Evolutionary conservation across 2,329 filamentous ascomycete genomes (phyloP), one percentile per base, ranked within the genome.

Genomic region (Mycosphaerella sp.): DNA sequence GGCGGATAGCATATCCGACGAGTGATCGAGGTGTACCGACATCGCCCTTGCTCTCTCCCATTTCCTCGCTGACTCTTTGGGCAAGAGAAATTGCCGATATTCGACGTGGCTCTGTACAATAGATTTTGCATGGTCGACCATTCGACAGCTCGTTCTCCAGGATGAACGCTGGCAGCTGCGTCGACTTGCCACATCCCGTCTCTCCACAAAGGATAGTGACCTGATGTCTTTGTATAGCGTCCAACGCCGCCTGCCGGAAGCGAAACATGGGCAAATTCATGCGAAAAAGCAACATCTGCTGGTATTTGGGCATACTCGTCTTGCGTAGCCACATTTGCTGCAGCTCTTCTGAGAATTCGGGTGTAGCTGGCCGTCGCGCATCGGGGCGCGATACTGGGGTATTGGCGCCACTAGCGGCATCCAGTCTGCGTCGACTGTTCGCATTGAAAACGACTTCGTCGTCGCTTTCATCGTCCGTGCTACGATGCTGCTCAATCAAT

Each of bases 21-120:
- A 98, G 76, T 2, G 93, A 97, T 47, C 86, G 79, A 37, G 75
- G 73, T 0, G 89, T 94, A 35, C 93, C 93, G 37, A 97, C 71
- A 56, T 95, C 91, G 52, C 80, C 81, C 56, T 82, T 86, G 46
- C 78, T 81, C 68, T 98, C 93, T 6, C 93, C 93, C 18, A 98
- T 77, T 66, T 98, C 93, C 68, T 96, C 89, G 64, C 90, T 95
- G 14, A 98, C 93, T 64, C 93, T 85, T 49, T 87, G 84, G 36
- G 93, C 93, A 42, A 98, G 75, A 12, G 93, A 97, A 36, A 98
- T 91, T 8, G 93, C 93, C 13, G 93, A 98, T 55, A 98, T 98
- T 66, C 93, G 84, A 39, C 93, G 83, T 32, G 93, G 93, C 66
- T 98, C 90, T 0, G 93, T 96, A 66, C 93, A 95, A 67, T 91